Evolutionary conservation across 2,329 filamentous ascomycete species (phyloP).

Genomic region (Beauveria brongniartii): DNA sequence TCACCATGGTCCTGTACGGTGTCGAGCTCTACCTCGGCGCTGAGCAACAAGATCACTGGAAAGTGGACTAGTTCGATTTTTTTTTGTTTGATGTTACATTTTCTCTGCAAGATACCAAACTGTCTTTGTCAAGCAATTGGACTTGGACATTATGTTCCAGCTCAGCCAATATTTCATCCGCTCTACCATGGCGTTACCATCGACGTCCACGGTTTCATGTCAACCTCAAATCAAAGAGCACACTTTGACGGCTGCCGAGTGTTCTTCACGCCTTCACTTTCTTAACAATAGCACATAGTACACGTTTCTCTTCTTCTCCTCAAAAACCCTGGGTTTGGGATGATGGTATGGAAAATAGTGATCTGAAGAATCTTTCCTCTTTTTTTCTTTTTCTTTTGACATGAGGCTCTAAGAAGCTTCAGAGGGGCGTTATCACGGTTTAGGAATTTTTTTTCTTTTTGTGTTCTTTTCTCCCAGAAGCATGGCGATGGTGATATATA

Average conservation of each 20-base stretch:
- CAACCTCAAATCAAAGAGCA: not conserved
- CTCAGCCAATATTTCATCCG: not conserved
- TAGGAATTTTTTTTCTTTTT: slow-evolving; percentile 18
- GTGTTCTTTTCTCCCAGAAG: slow-evolving; percentile 12
- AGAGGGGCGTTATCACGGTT: slow-evolving; percentile 22
- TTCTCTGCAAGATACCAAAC: slow-evolving; percentile 5
- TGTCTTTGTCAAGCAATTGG: slow-evolving; percentile 2
- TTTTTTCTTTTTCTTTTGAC: not conserved
- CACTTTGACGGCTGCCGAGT: not conserved
- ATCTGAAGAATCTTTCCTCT: not conserved
- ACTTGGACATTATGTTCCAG: not conserved
- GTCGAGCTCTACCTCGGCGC: slow-evolving; percentile 83
- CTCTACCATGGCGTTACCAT: not conserved
- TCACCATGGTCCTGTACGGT: slow-evolving; percentile 83
- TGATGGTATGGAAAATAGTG: slow-evolving; percentile 4
- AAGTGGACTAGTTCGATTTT: slow-evolving; percentile 58
- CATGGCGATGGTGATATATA: slow-evolving; percentile 9
- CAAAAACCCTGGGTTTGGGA: not conserved
- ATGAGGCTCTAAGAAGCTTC: slow-evolving; percentile 2
- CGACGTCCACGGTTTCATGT: not conserved
- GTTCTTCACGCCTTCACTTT: not conserved
- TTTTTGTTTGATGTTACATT: slow-evolving; percentile 1
- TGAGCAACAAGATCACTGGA: slow-evolving; percentile 88
- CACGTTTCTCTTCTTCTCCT: not conserved
- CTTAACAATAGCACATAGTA: not conserved